A percentile compares a stretch with the other conserved stretches of the same genome.
phyloP scores from a whole-genome alignment of 2,329 filamentous ascomycete genomes.

The Phaeomoniella chlamydospora region DNA sequence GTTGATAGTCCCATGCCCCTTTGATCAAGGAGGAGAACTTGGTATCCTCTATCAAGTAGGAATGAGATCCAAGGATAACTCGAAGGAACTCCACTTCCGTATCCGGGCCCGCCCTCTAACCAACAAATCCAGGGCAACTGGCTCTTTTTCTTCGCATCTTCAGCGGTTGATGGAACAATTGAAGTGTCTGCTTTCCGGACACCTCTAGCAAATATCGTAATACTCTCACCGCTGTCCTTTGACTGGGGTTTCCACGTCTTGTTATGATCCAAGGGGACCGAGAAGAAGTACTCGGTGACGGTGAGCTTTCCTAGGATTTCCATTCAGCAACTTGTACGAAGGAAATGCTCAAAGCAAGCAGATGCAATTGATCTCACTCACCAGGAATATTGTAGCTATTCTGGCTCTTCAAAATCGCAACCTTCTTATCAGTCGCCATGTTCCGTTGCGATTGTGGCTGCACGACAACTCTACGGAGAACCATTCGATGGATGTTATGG shows the following conservation, averaged over 20 bases:
- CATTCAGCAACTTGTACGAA: too few relatives aligned
- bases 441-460: not conserved
- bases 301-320: conserved; percentile 56
- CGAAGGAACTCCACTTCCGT: conserved; percentile 61
- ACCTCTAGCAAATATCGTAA: conserved; percentile 67
- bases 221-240: conserved; percentile 41
- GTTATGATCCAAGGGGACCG: conserved; percentile 72
- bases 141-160: conserved; percentile 19
- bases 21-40: conserved; percentile 78
- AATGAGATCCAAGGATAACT: conserved; percentile 55
- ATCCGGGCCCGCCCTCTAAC: conserved; percentile 76
- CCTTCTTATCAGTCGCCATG: not conserved
- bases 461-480: not conserved
- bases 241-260: conserved; percentile 9
- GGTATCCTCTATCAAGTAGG: conserved; percentile 67
- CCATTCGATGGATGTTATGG: not conserved
- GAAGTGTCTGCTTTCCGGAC: conserved; percentile 52
- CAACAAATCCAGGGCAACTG: conserved; percentile 52
- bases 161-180: conserved; percentile 32
- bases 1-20: conserved; percentile 77
- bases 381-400: not conserved
- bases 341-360: too few relatives aligned
- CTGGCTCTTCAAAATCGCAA: not conserved
- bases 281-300: conserved; percentile 72
- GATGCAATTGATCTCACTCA: not conserved